Base-by-base conservation (phyloP, 192 early-diverging fungal genomes). In the Backusella australiensis region DNA sequence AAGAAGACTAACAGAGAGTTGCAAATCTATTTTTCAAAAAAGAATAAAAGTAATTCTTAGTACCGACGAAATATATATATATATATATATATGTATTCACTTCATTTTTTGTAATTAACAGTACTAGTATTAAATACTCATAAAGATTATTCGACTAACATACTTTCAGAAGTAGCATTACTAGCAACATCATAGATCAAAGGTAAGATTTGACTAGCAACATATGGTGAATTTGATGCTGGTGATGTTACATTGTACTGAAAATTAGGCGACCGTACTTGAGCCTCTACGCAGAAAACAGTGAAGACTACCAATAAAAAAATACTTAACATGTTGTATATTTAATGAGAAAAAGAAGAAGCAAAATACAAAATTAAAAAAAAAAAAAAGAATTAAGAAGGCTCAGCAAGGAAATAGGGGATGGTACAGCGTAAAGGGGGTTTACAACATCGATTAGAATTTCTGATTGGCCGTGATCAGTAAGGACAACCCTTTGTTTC, bases 171-270 rank as follows among this genome's bases (percentile, higher is more conserved):
- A 12, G 41, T 68, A 26, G 74, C 29, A 41, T 75, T 75, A 7
- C 32, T 21, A 21, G 72, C 77, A 53, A 78, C 69, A 44, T 69
- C 46, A 41, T 78, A 78, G 3, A 78, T 69, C 15, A 72, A 42
- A n/a, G 77, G 77, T 7, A 78, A 49, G 2, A 69, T 78, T 41
- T 78, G 77, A 17, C 72, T 67, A 23, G 77, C 72, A 35, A 78
- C 72, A 39, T 74, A 78, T 34, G 67, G 72, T 23, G 72, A 36
- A 35, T 78, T 68, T 19, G 72, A 53, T 19, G 38, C n/a, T 39
- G 77, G 77, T 6, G 66, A 74, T n/a, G 74, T 44, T 17, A 75
- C 74, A 42, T 66, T 67, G 29, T 46, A 75, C 29, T 67, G 65
- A 39, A 46, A 67, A 32, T 15, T 75, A 2, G 74, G 74, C 9